A percentile compares a stretch with the other conserved stretches of the same genome.
Evolutionary conservation across 2,329 filamentous ascomycete genomes (phyloP).

Genomic region (Cladobotryum mycophilum): DNA sequence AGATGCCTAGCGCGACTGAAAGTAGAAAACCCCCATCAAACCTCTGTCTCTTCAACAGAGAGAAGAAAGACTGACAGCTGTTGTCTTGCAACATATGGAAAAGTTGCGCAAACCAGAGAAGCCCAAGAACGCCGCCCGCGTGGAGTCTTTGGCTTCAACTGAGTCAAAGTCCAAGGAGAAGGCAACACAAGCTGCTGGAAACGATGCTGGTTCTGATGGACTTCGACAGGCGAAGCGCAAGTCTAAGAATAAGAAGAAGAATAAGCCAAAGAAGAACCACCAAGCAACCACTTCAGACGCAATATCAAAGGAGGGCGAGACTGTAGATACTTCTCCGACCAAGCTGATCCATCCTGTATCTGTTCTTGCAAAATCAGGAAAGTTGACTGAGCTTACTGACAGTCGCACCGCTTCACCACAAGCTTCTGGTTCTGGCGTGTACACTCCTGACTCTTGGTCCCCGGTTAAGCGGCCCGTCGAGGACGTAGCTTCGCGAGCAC

Average conservation of each 20-base stretch:
- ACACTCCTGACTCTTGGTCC: not conserved
- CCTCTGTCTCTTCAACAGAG: not conserved
- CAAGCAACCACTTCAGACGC: not conserved
- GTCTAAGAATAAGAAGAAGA: constrained; percentile 20
- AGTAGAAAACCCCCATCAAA: too few species aligned
- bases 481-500: constrained; percentile 7
- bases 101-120: too few species aligned
- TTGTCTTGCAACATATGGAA: too few species aligned
- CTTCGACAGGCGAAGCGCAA: constrained; percentile 8
- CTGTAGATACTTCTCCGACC: not conserved
- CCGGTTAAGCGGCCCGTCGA: constrained; percentile 14
- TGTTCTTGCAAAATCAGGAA: not conserved
- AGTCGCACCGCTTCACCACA: not conserved
- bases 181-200: not conserved
- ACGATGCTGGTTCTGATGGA: not conserved
- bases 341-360: not conserved
- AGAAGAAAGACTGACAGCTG: not conserved
- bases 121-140: too few species aligned
- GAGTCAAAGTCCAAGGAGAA: not conserved
- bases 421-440: not conserved
- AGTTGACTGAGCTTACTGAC: not conserved
- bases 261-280: constrained; percentile 12
- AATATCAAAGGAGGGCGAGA: not conserved
- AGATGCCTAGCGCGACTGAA: not conserved
- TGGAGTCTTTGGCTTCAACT: not conserved